Percentiles rank a stretch among this genome's conserved stretches.
phyloP scores from a whole-genome alignment of 345 rosid species.

The Salix exigua region DNA sequence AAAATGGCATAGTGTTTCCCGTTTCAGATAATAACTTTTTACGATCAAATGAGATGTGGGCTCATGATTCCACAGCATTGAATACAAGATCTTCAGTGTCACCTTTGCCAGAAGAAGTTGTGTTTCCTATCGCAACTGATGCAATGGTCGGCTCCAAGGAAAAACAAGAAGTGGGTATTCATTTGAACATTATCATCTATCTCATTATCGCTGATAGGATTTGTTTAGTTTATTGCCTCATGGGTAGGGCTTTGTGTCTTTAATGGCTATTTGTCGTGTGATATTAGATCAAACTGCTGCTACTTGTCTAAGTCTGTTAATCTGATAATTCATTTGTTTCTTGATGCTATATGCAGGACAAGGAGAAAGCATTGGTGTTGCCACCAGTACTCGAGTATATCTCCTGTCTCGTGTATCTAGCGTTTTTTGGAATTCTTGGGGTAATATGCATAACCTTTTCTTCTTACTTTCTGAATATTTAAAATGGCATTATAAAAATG shows the following conservation, averaged over 20 bases:
- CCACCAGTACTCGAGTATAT: constrained; percentile 49
- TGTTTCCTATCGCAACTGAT: constrained; percentile 46
- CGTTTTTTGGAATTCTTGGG: constrained; percentile 82
- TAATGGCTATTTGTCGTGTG: neutral
- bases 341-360: constrained; percentile 27
- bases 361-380: constrained; percentile 25
- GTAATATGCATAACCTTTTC: constrained; percentile 24
- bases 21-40: constrained; percentile 24
- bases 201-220: neutral
- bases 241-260: neutral
- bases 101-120: constrained; percentile 38
- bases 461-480: neutral
- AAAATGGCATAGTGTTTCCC: constrained; percentile 33
- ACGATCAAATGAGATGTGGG: constrained; percentile 17
- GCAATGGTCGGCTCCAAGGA: constrained; percentile 34
- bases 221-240: neutral
- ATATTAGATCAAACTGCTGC: neutral
- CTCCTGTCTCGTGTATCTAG: constrained; percentile 53
- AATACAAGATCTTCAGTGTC: constrained; percentile 28
- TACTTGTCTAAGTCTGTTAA: neutral
- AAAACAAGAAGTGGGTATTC: constrained; percentile 28
- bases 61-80: constrained; percentile 24
- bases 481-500: neutral
- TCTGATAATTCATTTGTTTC: neutral
- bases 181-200: neutral